These are phyloP conservation scores for Myxozyma neglecta DNA, from an alignment of 805 yeast genomes.

Conservation along the genomic window DNA sequence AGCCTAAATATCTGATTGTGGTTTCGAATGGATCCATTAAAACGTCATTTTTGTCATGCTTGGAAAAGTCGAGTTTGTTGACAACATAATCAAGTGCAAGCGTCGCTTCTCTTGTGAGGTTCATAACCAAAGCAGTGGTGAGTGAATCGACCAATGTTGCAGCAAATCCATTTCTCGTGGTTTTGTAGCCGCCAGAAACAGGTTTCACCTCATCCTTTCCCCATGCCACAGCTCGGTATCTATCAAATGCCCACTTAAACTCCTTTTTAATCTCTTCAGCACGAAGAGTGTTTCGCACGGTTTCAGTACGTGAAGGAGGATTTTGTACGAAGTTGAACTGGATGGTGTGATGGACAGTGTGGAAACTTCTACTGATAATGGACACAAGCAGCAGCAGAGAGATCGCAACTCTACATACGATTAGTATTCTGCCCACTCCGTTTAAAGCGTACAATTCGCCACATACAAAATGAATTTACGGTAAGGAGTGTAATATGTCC, in stretches of 20 bases:
- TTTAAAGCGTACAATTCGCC: neutral
- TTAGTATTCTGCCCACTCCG: neutral
- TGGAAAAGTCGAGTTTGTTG: slow-evolving; percentile 40
- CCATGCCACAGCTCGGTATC: slow-evolving; percentile 35
- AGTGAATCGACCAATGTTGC: slow-evolving; percentile 47
- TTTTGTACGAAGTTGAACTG: slow-evolving; percentile 12
- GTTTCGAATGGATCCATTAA: slow-evolving; percentile 45
- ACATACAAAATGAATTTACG: slow-evolving; percentile 10
- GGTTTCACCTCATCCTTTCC: slow-evolving; percentile 46
- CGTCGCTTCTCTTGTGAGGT: slow-evolving; percentile 39
- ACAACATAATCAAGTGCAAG: slow-evolving; percentile 40
- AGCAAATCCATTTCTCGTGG: slow-evolving; percentile 48
- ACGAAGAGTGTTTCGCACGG: slow-evolving; percentile 8
- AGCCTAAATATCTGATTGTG: slow-evolving; percentile 47
- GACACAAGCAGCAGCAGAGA: neutral
- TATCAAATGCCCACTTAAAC: slow-evolving; percentile 22
- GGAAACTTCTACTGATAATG: neutral
- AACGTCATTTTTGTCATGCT: slow-evolving; percentile 40
- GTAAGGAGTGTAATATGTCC: neutral
- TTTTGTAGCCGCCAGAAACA: slow-evolving; percentile 34
- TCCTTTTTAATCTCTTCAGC: slow-evolving; percentile 18
- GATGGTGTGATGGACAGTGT: slow-evolving; percentile 2
- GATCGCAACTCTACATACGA: neutral
- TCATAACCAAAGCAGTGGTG: slow-evolving; percentile 46
- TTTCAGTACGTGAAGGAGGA: slow-evolving; percentile 1